A percentile compares a stretch with the other conserved stretches of the same genome.
These are phyloP conservation scores for Actinomortierella wolfii DNA, from an alignment of 371 early-diverging fungal species.

Conservation along the genomic window DNA sequence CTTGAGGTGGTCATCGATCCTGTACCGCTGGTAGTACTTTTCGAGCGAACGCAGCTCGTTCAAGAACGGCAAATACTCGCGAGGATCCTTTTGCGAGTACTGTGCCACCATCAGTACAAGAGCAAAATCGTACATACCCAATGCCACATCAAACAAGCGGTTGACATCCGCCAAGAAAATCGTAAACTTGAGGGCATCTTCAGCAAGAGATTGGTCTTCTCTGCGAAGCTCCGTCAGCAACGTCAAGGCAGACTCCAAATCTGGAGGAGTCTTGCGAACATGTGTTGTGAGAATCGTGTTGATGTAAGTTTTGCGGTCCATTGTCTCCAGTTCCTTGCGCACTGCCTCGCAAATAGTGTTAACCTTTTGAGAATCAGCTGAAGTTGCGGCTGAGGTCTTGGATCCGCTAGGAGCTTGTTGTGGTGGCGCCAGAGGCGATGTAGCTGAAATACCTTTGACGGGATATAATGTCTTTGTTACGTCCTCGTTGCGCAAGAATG, in stretches of 20 bases:
- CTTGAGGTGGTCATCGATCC: constrained; percentile 87
- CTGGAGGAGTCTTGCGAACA: constrained; percentile 83
- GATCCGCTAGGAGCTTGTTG: constrained; percentile 13
- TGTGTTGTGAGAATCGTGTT: constrained; percentile 87
- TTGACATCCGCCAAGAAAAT: constrained; percentile 91
- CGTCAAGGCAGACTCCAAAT: constrained; percentile 81
- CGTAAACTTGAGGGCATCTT: constrained; percentile 88
- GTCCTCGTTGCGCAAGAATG: constrained; percentile 68
- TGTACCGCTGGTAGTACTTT: constrained; percentile 78
- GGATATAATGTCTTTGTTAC: constrained; percentile 46
- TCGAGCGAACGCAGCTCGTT: constrained; percentile 77
- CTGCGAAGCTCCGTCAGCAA: constrained; percentile 67
- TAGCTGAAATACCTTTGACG: constrained; percentile 15
- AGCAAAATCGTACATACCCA: constrained; percentile 93
- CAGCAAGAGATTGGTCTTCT: constrained; percentile 65
- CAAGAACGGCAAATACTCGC: constrained; percentile 93
- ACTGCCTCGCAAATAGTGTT: constrained; percentile 81
- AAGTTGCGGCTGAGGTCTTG: constrained; percentile 21
- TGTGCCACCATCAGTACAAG: constrained; percentile 95
- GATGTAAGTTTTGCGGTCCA: constrained; percentile 69
- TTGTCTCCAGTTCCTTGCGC: constrained; percentile 61
- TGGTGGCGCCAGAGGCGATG: constrained; percentile 5
- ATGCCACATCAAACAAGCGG: constrained; percentile 86
- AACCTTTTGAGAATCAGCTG: constrained; percentile 59
- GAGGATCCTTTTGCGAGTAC: constrained; percentile 93